These are phyloP conservation scores for Mortierella claussenii DNA, from an alignment of 192 early-diverging fungal genomes.

Conservation along the genomic window DNA sequence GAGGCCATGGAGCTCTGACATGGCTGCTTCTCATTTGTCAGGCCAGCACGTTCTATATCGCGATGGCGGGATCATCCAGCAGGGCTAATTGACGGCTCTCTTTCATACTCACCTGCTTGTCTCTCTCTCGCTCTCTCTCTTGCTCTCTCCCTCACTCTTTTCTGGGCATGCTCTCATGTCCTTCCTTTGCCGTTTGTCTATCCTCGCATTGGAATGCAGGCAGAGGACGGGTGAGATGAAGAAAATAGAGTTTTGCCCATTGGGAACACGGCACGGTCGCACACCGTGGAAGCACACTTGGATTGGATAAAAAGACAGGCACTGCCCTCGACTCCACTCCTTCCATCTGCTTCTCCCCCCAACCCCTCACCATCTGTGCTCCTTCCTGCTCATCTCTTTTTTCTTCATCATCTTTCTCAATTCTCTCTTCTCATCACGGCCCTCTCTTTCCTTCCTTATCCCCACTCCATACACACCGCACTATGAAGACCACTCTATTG, in stretches of 20 bases:
- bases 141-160: too few relatives aligned
- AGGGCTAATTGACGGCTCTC: too few relatives aligned
- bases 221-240: too few relatives aligned
- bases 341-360: background rate
- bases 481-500: constrained; percentile 50
- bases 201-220: too few relatives aligned
- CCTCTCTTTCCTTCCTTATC: constrained; percentile 6
- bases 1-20: constrained; percentile 6
- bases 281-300: too few relatives aligned
- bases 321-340: too few relatives aligned
- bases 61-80: background rate
- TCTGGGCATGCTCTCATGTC: too few relatives aligned
- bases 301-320: too few relatives aligned
- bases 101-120: too few relatives aligned
- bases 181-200: too few relatives aligned
- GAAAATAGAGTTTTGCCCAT: too few relatives aligned
- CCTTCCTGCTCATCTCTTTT: background rate
- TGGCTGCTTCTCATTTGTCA: constrained; percentile 33
- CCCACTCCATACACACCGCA: too few relatives aligned
- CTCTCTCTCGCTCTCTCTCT: background rate
- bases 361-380: background rate
- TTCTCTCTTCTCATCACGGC: background rate
- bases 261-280: background rate
- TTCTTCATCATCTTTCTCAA: background rate
- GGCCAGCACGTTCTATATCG: background rate